Evolutionary conservation across 2,329 filamentous ascomycete species (phyloP).

Genomic region (Hymenoscyphus occultus): DNA sequence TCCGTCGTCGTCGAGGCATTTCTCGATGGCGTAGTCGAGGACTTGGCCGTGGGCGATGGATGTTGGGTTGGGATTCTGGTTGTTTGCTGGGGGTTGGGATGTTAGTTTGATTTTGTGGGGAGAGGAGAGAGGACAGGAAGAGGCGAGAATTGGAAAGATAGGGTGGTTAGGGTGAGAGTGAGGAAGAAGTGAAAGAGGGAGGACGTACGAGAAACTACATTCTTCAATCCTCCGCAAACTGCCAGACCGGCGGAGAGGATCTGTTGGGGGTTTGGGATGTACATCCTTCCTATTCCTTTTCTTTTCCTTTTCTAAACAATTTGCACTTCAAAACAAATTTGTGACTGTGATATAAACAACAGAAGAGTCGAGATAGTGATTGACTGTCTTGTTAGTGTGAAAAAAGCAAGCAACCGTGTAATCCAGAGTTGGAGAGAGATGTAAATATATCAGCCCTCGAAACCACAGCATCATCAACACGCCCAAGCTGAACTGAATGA

Average conservation of each 20-base stretch:
- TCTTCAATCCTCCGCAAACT: neutral
- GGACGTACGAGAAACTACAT: neutral
- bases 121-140: neutral
- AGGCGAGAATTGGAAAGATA: neutral
- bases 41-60: slow-evolving; percentile 38
- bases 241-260: slow-evolving; percentile 28
- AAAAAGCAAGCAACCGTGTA: no score
- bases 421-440: no score
- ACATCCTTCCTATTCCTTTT: slow-evolving; percentile 20
- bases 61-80: slow-evolving; percentile 14
- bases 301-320: neutral
- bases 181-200: no score
- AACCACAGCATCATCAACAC: no score
- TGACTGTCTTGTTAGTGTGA: no score
- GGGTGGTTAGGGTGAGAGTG: neutral
- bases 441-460: no score
- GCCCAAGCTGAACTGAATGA: no score
- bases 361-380: no score
- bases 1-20: slow-evolving; percentile 41
- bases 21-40: slow-evolving; percentile 43
- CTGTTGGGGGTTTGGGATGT: slow-evolving; percentile 28
- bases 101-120: slow-evolving; percentile 22
- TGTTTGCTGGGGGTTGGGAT: neutral
- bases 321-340: no score
- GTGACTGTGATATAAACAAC: no score